Conservation (phyloP, 331 rosid genomes). For the Pyracantha coccinea region DNA sequence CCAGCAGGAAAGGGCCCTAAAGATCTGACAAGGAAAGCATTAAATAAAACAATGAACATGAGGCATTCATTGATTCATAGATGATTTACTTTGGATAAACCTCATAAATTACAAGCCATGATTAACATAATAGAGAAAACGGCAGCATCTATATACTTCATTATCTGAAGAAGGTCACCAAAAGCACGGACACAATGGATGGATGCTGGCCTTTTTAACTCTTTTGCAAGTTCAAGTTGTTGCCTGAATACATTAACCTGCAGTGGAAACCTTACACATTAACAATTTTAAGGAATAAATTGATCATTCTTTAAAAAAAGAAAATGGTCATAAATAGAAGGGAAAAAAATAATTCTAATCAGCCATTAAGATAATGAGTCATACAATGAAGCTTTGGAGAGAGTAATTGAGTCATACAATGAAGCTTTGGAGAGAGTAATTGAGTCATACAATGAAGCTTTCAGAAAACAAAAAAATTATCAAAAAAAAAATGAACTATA, state of each 20-base stretch:
- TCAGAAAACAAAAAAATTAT: too few relatives aligned
- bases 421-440: too few relatives aligned
- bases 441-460: too few relatives aligned
- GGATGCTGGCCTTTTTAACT: slow-evolving; percentile 73
- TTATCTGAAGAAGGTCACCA: slow-evolving; percentile 70
- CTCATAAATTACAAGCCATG: neutral
- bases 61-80: neutral
- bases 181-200: slow-evolving; percentile 87
- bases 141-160: slow-evolving; percentile 40
- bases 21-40: slow-evolving; percentile 37
- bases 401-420: too few relatives aligned
- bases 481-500: too few relatives aligned
- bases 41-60: neutral
- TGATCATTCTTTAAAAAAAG: too few relatives aligned
- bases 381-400: too few relatives aligned
- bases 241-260: slow-evolving; percentile 69
- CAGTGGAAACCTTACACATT: slow-evolving; percentile 8
- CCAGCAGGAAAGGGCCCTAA: slow-evolving; percentile 91
- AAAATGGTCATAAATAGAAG: too few relatives aligned
- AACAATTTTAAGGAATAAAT: neutral
- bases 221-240: slow-evolving; percentile 78
- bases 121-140: neutral
- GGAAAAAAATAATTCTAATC: too few relatives aligned
- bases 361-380: too few relatives aligned
- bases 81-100: neutral